phyloP scores from a whole-genome alignment of 768 basidiomycete species.

The Fistulinella prunicolor region DNA sequence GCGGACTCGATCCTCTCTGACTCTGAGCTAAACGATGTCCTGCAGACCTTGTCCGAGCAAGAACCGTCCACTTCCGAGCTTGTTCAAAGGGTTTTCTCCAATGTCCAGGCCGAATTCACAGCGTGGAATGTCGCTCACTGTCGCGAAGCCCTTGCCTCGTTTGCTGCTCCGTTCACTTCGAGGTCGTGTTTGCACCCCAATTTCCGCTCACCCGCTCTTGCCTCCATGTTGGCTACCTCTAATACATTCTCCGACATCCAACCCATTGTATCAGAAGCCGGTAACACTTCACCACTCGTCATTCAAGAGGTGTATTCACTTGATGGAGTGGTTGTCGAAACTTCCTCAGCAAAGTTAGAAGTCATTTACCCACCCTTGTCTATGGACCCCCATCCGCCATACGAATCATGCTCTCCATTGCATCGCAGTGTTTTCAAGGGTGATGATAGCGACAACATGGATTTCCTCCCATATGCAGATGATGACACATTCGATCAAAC shows the following conservation, averaged over 20 bases:
- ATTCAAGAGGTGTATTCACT: conserved; percentile 15
- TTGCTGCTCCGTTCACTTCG: conserved; percentile 18
- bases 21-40: conserved; percentile 12
- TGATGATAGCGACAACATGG: conserved; percentile 56
- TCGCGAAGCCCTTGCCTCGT: conserved; percentile 10
- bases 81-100: conserved; percentile 12
- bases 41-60: conserved; percentile 4
- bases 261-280: background rate
- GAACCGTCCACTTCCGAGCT: conserved; percentile 6
- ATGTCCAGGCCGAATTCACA: conserved; percentile 27
- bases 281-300: background rate
- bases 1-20: too few species aligned
- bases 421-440: conserved; percentile 47
- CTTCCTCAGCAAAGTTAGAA: conserved; percentile 12
- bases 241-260: background rate
- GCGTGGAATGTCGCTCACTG: conserved; percentile 18
- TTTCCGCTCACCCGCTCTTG: conserved; percentile 4
- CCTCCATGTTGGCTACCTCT: background rate
- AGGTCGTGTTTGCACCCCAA: conserved; percentile 9
- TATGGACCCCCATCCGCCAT: conserved; percentile 37
- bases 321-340: conserved; percentile 10
- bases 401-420: conserved; percentile 57
- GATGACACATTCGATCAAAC: conserved; percentile 49
- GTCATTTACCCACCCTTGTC: conserved; percentile 7
- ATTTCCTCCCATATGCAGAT: conserved; percentile 62